Conservation (phyloP, 108 stramenopile genomes). For the Nitzschia sp. region DNA sequence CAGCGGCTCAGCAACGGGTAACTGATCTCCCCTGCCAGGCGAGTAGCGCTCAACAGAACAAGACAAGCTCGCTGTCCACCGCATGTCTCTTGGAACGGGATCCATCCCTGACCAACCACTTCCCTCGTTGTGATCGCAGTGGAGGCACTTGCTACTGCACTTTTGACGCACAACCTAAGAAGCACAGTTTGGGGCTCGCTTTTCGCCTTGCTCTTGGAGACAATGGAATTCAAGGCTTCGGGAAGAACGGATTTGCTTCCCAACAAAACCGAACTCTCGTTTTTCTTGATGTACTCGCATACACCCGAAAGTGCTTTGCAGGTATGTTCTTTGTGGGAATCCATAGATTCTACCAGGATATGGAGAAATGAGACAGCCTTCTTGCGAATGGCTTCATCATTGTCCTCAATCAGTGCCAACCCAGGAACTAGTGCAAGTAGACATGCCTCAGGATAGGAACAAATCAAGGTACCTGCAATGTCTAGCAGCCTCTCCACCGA, state of each 20-base stretch:
- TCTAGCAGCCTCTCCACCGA: slow-evolving; percentile 32
- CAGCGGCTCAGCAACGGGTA: slow-evolving; percentile 64
- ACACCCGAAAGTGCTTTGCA: slow-evolving; percentile 7
- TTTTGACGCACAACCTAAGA: neutral
- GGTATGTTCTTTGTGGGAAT: slow-evolving; percentile 21
- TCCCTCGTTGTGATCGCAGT: neutral
- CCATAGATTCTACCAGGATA: slow-evolving; percentile 19
- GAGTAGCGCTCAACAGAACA: slow-evolving; percentile 57
- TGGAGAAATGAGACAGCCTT: slow-evolving; percentile 39
- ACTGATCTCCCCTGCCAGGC: slow-evolving; percentile 60
- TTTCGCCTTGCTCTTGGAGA: slow-evolving; percentile 6
- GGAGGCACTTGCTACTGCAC: neutral
- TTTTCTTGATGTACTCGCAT: slow-evolving; percentile 31
- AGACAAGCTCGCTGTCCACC: slow-evolving; percentile 46
- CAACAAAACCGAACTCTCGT: slow-evolving; percentile 37
- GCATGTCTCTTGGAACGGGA: slow-evolving; percentile 11
- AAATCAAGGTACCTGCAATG: slow-evolving; percentile 10
- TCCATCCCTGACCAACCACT: slow-evolving; percentile 7
- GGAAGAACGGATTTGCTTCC: slow-evolving; percentile 20
- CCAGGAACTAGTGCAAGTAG: slow-evolving; percentile 42
- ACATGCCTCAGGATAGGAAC: neutral
- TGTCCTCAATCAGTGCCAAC: slow-evolving; percentile 46
- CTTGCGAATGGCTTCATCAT: slow-evolving; percentile 43
- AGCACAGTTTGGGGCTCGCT: slow-evolving; percentile 14
- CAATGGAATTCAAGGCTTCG: slow-evolving; percentile 5